Evolutionary conservation across 805 yeast species (phyloP).

Genomic region (Pichia rugopelliculosa): DNA sequence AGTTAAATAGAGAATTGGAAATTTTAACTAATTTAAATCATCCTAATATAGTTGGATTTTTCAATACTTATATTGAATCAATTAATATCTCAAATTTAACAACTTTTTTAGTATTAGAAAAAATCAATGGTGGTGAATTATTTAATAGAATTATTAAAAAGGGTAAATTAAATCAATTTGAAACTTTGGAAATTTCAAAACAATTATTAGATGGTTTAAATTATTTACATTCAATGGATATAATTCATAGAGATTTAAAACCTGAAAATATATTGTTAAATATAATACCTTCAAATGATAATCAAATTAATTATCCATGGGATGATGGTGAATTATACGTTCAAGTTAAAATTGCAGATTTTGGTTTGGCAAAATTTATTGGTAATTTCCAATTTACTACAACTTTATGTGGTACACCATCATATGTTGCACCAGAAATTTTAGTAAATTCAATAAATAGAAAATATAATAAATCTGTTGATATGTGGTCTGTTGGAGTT

Average conservation of each 20-base stretch:
- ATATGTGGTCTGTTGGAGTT: constrained; percentile 79
- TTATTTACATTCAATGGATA: constrained; percentile 87
- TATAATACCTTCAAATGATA: constrained; percentile 31
- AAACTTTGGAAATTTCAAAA: constrained; percentile 49
- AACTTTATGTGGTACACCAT: constrained; percentile 81
- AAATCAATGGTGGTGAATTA: constrained; percentile 67
- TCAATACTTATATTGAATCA: constrained; percentile 49
- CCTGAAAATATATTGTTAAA: constrained; percentile 78
- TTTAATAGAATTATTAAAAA: constrained; percentile 66
- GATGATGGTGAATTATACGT: constrained; percentile 53
- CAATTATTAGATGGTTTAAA: constrained; percentile 59
- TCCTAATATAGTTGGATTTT: constrained; percentile 60
- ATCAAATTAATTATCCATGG: constrained; percentile 37
- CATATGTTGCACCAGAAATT: constrained; percentile 82
- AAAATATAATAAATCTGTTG: constrained; percentile 63
- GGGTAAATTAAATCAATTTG: constrained; percentile 52
- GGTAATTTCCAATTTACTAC: constrained; percentile 70
- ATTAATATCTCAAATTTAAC: constrained; percentile 38
- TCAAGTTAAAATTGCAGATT: constrained; percentile 70
- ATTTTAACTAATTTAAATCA: constrained; percentile 60
- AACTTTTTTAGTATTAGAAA: constrained; percentile 62
- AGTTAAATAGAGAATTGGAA: constrained; percentile 58
- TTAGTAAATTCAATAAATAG: constrained; percentile 42
- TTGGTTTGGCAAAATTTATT: constrained; percentile 64
- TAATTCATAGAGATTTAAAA: constrained; percentile 87